These are phyloP conservation scores for Noccaea bulbosa DNA, from an alignment of 345 rosid genomes.

Conservation along the genomic window DNA sequence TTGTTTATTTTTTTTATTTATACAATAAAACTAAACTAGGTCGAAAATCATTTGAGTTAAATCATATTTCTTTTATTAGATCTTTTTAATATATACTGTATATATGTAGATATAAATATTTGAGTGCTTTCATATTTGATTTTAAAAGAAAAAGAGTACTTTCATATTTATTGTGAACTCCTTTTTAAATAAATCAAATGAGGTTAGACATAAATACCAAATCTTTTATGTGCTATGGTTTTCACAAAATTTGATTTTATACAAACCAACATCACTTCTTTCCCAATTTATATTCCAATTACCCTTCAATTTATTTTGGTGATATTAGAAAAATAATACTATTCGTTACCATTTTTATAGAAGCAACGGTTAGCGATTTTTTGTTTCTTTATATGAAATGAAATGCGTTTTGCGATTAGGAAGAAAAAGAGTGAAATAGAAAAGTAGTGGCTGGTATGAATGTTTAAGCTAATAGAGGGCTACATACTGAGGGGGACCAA, in stretches of 20 bases:
- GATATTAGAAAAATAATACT: neutral
- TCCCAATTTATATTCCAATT: neutral
- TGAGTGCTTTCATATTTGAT: no score
- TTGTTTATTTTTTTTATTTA: neutral
- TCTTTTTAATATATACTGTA: no score
- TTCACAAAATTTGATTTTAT: neutral
- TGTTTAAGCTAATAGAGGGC: neutral
- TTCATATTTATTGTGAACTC: neutral
- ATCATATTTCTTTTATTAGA: no score
- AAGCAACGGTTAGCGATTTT: neutral
- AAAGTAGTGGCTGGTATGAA: neutral
- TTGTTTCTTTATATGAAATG: neutral
- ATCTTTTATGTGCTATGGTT: constrained; percentile 18
- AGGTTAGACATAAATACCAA: constrained; percentile 13
- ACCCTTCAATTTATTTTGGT: neutral
- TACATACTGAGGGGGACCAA: neutral
- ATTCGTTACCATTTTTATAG: neutral
- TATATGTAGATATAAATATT: no score
- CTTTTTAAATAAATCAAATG: neutral
- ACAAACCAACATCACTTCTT: constrained; percentile 2
- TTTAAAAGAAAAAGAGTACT: no score
- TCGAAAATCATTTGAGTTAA: no score
- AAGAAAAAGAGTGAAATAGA: neutral
- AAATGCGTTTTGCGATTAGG: neutral
- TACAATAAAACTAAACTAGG: neutral